A percentile compares a stretch with the other conserved stretches of the same genome.
These are phyloP conservation scores for Heimioporus sp. DNA, from an alignment of 768 basidiomycete species.

Conservation along the genomic window DNA sequence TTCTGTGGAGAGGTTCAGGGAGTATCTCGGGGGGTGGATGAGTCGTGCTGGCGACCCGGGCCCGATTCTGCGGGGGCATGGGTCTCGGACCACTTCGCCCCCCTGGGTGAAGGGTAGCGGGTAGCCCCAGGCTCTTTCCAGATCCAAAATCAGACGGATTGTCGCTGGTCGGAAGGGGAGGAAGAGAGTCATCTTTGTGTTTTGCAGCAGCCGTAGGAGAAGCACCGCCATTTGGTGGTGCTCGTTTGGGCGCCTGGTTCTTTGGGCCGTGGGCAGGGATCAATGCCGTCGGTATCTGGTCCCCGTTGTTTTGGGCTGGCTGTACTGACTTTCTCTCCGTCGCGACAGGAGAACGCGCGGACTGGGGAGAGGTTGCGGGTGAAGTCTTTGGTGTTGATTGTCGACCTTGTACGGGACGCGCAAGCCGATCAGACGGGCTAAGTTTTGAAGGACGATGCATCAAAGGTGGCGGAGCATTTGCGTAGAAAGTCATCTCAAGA, in stretches of 20 bases:
- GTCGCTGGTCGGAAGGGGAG: slow-evolving; percentile 38
- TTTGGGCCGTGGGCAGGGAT: slow-evolving; percentile 17
- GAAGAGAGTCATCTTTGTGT: slow-evolving; percentile 34
- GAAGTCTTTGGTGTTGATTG: slow-evolving; percentile 15
- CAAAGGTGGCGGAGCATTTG: slow-evolving; percentile 59
- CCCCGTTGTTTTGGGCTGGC: not conserved
- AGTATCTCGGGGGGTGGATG: slow-evolving; percentile 8
- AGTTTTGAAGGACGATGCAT: slow-evolving; percentile 54
- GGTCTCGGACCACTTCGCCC: slow-evolving; percentile 20
- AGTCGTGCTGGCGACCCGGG: slow-evolving; percentile 5
- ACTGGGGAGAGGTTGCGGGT: slow-evolving; percentile 12
- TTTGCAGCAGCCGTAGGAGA: slow-evolving; percentile 3
- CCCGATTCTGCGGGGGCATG: slow-evolving; percentile 14
- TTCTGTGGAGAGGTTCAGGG: slow-evolving; percentile 7
- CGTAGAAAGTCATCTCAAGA: slow-evolving; percentile 92
- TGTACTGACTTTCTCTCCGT: slow-evolving; percentile 12
- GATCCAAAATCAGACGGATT: slow-evolving; percentile 20
- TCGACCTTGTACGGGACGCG: slow-evolving; percentile 36
- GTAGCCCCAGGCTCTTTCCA: slow-evolving; percentile 26
- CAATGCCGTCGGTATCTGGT: slow-evolving; percentile 22
- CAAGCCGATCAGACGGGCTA: slow-evolving; percentile 47
- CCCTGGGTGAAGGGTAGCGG: slow-evolving; percentile 45
- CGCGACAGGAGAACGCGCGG: slow-evolving; percentile 5
- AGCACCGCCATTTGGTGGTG: slow-evolving; percentile 6
- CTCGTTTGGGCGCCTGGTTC: slow-evolving; percentile 8